Conservation (phyloP, 306 rosid genomes). For the Vigna angularis region DNA sequence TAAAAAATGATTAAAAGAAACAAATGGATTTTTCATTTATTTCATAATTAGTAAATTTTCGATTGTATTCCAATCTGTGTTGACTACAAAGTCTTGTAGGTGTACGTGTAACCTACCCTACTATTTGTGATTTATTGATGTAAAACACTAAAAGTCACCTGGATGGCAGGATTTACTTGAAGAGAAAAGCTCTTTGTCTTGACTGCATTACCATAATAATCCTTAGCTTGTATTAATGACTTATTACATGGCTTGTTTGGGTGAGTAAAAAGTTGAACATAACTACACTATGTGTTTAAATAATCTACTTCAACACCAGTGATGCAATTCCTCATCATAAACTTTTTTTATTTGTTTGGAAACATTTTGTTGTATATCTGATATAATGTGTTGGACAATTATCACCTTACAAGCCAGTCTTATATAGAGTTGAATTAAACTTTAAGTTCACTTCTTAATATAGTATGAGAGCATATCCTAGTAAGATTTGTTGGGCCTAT, state of each 20-base stretch:
- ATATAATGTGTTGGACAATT: background rate
- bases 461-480: no score
- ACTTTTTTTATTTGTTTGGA: no score
- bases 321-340: no score
- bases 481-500: no score
- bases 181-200: background rate
- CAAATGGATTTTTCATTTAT: background rate
- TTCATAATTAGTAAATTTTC: background rate
- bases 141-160: background rate
- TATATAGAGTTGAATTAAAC: no score
- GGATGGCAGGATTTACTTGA: background rate
- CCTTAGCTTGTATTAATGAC: background rate
- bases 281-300: background rate
- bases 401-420: no score
- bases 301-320: no score
- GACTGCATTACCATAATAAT: background rate
- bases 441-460: no score
- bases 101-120: background rate
- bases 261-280: background rate
- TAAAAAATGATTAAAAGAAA: background rate
- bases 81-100: constrained; percentile 11
- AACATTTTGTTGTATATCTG: no score
- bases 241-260: background rate
- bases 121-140: constrained; percentile 20
- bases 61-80: constrained; percentile 11